These are phyloP conservation scores for Chlorella vulgaris DNA, from an alignment of 139 green algal genomes.

Conservation along the genomic window DNA sequence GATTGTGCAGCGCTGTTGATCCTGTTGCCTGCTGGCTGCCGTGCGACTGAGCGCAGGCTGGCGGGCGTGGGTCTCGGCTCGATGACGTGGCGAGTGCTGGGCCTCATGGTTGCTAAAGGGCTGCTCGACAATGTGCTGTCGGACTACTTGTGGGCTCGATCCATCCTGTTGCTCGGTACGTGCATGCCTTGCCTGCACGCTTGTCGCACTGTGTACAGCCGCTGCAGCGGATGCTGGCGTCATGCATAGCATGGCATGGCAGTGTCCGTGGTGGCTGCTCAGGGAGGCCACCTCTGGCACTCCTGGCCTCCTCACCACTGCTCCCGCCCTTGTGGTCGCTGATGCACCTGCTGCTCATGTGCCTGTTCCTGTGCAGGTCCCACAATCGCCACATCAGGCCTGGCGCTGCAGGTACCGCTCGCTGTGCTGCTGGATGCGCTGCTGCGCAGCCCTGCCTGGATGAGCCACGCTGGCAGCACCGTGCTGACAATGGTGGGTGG, in stretches of 20 bases:
- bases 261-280: too few relatives aligned
- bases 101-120: conserved; percentile 54
- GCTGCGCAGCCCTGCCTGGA: conserved; percentile 57
- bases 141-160: conserved; percentile 95
- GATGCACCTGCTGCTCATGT: neutral
- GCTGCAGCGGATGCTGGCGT: too few relatives aligned
- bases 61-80: conserved; percentile 29
- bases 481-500: conserved; percentile 67
- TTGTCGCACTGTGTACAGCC: too few relatives aligned
- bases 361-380: conserved; percentile 54
- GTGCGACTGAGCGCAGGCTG: conserved; percentile 14
- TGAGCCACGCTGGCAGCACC: conserved; percentile 23
- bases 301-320: too few relatives aligned
- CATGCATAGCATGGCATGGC: too few relatives aligned
- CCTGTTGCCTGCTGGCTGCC: too few relatives aligned
- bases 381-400: conserved; percentile 86
- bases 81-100: conserved; percentile 41
- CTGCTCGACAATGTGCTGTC: conserved; percentile 94
- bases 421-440: conserved; percentile 48
- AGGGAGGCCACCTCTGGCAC: too few relatives aligned
- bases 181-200: neutral
- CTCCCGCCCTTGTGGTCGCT: too few relatives aligned
- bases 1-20: too few relatives aligned
- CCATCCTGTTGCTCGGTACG: conserved; percentile 87
- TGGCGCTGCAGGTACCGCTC: conserved; percentile 84